A percentile compares a stretch with the other conserved stretches of the same genome.
Evolutionary conservation across 495 filamentous ascomycete genomes (phyloP).

Genomic region (Tuber aestivum): DNA sequence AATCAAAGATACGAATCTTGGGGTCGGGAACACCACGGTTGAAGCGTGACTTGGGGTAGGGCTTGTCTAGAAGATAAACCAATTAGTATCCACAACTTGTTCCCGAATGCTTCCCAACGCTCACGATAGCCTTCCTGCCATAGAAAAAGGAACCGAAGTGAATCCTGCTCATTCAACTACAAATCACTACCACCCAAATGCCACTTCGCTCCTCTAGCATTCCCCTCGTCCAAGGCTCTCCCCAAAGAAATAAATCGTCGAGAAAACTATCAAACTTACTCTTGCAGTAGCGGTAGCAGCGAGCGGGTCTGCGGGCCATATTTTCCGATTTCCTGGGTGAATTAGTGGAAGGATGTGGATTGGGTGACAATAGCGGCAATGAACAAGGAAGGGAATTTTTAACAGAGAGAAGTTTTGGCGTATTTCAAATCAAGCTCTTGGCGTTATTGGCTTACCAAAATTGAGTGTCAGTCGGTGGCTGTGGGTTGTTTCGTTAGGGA

Average conservation of each 20-base stretch:
- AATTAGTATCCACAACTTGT: slow-evolving; percentile 9
- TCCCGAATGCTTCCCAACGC: not conserved
- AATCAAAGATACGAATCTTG: slow-evolving; percentile 99
- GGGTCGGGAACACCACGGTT: slow-evolving; percentile 99
- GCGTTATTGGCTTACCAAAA: not conserved
- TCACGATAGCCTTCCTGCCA: not conserved
- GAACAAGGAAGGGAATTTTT: slow-evolving; percentile 9
- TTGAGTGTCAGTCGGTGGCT: not conserved
- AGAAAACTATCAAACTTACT: slow-evolving; percentile 60
- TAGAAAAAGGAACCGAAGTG: not conserved
- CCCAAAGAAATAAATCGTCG: slow-evolving; percentile 51
- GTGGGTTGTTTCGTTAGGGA: not conserved
- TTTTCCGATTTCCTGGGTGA: slow-evolving; percentile 60
- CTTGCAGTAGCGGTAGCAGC: slow-evolving; percentile 99
- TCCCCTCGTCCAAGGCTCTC: slow-evolving; percentile 5
- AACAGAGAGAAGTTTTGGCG: slow-evolving; percentile 9
- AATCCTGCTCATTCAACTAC: not conserved
- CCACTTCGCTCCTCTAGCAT: not conserved
- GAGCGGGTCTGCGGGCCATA: slow-evolving; percentile 96
- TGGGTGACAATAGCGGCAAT: slow-evolving; percentile 15
- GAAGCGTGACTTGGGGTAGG: slow-evolving; percentile 99
- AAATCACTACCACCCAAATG: not conserved
- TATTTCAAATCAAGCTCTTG: slow-evolving; percentile 36
- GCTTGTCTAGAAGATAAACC: slow-evolving; percentile 51
- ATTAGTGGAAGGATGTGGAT: not conserved